Base-by-base conservation (phyloP, 139 green algal genomes). In the Pycnococcus provasolii region DNA sequence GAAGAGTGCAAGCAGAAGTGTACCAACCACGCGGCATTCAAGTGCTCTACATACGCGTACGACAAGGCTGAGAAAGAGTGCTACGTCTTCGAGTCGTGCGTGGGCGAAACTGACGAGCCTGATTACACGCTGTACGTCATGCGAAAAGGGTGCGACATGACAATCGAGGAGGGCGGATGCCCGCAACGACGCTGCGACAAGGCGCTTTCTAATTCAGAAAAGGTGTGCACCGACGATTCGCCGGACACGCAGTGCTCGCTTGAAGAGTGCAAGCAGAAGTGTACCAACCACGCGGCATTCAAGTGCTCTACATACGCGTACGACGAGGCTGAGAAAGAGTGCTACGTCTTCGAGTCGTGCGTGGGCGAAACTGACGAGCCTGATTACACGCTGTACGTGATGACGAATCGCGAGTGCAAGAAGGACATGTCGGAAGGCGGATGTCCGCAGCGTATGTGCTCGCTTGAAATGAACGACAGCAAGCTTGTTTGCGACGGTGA, bases 11-110 rank as follows among this genome's bases (percentile, higher is more conserved):
- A 45, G 13, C 6, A 26, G 4, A 42, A 55, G 8, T 67, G 61
- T n/a, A 67, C 8, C 13, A 58, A 26, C 61, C 54, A 7, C 3
- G 44, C 1, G 58, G 3, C 3, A n/a, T 67, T 67, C 39, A 67
- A 45, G 15, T 67, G 61, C 44, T 58, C 44, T 7, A 58, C 44
- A 11, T 67, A 67, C 44, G 45, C 61, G 5, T 67, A 67, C 15
- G 45, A 67, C 61, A 1, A 44, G 45, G 37, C 43, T 6, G 44
- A 54, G 2, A 54, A 57, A 42, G 61, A 54, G 61, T 67, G 61
- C 43, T 55, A 67, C 61, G n/a, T 67, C 44, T 67, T 67, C 61
- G 44, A 54, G 13, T 46, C 61, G 43, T 67, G 61, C 39, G 44
- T 15, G 8, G 42, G 42, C 2, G 61, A 67, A 46, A 42, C 4